Evolutionary conservation across 345 rosid genomes (phyloP).

Genomic region (Populus alba): DNA sequence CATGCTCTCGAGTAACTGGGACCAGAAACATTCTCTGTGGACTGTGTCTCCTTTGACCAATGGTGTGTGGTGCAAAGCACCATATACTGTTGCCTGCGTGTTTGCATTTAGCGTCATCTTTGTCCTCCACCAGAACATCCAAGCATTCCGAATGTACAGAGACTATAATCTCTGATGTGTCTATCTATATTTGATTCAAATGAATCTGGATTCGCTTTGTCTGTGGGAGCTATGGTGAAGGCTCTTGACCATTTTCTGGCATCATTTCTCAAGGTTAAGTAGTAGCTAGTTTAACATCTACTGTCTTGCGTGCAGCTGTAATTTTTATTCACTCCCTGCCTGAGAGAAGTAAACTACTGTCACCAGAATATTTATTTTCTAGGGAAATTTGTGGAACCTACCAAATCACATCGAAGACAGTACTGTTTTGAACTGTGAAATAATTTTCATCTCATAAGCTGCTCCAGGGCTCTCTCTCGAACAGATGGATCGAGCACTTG

Average conservation of each 20-base stretch:
- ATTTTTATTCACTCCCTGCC: neutral
- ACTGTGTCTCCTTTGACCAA: constrained; percentile 45
- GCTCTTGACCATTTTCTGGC: neutral
- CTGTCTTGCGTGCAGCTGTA: neutral
- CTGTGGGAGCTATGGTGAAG: neutral
- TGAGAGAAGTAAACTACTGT: too few species aligned
- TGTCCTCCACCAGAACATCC: neutral
- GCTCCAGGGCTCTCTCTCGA: neutral
- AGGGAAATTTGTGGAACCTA: neutral
- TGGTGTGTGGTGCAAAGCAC: neutral
- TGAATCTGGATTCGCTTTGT: neutral
- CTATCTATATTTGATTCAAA: neutral
- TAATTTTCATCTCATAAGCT: neutral
- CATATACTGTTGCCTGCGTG: constrained; percentile 10
- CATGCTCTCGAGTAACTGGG: constrained; percentile 31
- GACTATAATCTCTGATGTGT: neutral
- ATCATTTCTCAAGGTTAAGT: neutral
- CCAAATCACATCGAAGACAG: neutral
- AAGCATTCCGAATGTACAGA: neutral
- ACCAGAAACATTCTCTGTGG: constrained; percentile 45
- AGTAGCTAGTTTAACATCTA: neutral
- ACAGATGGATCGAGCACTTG: neutral
- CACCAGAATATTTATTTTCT: neutral
- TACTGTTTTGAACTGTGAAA: neutral
- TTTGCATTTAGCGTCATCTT: neutral